Conservation (phyloP, 768 basidiomycete genomes). For the Piloderma croceum region DNA sequence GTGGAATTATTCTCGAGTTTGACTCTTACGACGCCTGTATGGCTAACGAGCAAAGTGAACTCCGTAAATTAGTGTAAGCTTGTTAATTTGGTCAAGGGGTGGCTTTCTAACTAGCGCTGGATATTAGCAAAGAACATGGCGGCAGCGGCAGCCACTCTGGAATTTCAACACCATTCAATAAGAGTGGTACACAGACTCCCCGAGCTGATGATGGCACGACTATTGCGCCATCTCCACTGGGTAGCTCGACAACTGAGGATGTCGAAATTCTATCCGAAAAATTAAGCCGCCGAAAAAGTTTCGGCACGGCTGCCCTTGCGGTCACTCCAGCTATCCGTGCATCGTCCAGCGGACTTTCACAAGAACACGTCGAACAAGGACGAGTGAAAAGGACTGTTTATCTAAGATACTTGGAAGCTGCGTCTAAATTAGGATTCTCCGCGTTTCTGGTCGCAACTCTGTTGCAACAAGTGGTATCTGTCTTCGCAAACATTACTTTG, state of each 20-base stretch:
- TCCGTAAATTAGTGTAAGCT: slow-evolving; percentile 72
- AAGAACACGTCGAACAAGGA: slow-evolving; percentile 77
- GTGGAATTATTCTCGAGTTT: slow-evolving; percentile 75
- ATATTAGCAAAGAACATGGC: slow-evolving; percentile 40
- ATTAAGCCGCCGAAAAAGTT: slow-evolving; percentile 50
- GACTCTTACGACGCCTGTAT: slow-evolving; percentile 62
- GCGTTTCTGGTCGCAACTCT: slow-evolving; percentile 54
- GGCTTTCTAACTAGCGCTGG: not conserved
- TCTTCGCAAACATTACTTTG: slow-evolving; percentile 61
- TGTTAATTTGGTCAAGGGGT: not conserved
- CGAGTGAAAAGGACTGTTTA: slow-evolving; percentile 77
- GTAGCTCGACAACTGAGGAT: slow-evolving; percentile 1
- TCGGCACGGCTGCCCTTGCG: slow-evolving; percentile 49
- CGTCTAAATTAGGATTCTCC: slow-evolving; percentile 66
- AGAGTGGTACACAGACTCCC: slow-evolving; percentile 20
- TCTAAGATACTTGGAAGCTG: slow-evolving; percentile 68
- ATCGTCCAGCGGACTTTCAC: slow-evolving; percentile 43
- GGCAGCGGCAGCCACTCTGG: slow-evolving; percentile 41
- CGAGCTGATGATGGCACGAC: slow-evolving; percentile 2
- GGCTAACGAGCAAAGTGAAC: slow-evolving; percentile 54
- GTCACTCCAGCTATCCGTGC: slow-evolving; percentile 33
- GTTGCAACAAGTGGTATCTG: slow-evolving; percentile 51
- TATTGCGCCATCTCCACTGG: slow-evolving; percentile 11
- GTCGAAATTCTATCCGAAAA: slow-evolving; percentile 43
- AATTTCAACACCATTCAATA: slow-evolving; percentile 44